Percentiles rank a stretch among this genome's conserved stretches.
Conservation (phyloP, 371 early-diverging fungal species). For the Coemansia sp. region DNA sequence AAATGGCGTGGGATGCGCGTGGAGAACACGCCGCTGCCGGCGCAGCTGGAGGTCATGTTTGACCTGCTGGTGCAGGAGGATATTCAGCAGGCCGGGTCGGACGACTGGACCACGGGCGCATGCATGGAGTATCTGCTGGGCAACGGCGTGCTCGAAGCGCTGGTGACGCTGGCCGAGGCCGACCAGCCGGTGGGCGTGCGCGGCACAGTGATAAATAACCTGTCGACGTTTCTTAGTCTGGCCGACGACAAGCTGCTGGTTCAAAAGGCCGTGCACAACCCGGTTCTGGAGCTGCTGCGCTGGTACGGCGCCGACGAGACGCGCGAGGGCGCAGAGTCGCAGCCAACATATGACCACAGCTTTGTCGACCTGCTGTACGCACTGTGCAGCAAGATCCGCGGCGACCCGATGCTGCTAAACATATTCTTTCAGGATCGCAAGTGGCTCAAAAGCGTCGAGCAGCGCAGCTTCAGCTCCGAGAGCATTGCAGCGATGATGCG, state of each 20-base stretch:
- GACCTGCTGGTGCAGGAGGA: constrained; percentile 92
- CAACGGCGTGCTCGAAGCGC: constrained; percentile 71
- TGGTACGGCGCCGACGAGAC: constrained; percentile 52
- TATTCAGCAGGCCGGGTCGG: constrained; percentile 60
- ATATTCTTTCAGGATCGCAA: constrained; percentile 87
- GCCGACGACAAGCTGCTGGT: constrained; percentile 86
- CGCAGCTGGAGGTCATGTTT: constrained; percentile 75
- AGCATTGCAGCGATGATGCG: constrained; percentile 43
- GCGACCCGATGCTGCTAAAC: constrained; percentile 80
- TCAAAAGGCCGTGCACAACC: constrained; percentile 86
- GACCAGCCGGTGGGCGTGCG: constrained; percentile 88
- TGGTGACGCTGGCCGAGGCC: constrained; percentile 75
- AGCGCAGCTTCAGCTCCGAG: constrained; percentile 40
- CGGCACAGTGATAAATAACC: constrained; percentile 75
- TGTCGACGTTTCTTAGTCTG: constrained; percentile 81
- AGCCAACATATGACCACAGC: constrained; percentile 65
- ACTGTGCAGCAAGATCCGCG: constrained; percentile 88
- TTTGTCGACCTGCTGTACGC: constrained; percentile 87
- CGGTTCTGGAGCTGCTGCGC: constrained; percentile 75
- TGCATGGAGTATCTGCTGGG: constrained; percentile 93
- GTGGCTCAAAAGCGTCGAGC: constrained; percentile 62
- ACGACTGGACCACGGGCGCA: constrained; percentile 70
- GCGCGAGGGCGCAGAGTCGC: constrained; percentile 26
- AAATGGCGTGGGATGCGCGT: constrained; percentile 60
- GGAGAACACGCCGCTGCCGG: constrained; percentile 78